Evolutionary conservation across 805 yeast species (phyloP), one percentile per base, ranked within the genome.

Genomic region (Candida coquimbonensis): DNA sequence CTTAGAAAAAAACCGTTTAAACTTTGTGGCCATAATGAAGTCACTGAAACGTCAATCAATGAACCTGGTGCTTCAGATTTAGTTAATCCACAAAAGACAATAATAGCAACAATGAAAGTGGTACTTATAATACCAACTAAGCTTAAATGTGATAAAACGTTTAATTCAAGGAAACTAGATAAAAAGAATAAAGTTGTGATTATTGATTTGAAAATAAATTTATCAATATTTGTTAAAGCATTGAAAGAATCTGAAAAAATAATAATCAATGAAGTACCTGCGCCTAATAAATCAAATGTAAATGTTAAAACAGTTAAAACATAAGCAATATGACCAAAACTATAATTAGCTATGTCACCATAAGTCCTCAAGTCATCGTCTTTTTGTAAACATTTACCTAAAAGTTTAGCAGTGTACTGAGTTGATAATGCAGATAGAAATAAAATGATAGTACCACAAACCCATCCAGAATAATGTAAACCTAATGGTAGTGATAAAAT

Each of bases 401-500:
- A 60, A 16, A 79, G 55, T 35, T 73, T 66, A 1, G 85, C 85
- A 0, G 86, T 75, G 50, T 68, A 63, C 47, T 70, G 66, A 0
- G 87, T 78, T 4, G 69, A 54, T n/a, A 72, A 40, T 0, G 82
- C 80, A 46, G 78, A 72, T 1, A 62, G 46, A 0, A 68, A 40
- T 19, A 81, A 54, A 8, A 73, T 53, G 1, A 70, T 21, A 0
- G 71, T 45, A 0, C 87, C 87, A 9, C 66, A 46, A 2, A 78
- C 53, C 83, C 88, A 79, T 4, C 95, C 95, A 1, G 89, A 72
- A 39, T 80, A 70, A 51, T 70, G 73, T 45, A 86, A 63, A 2
- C 85, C 95, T 49, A 80, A 67, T 0, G 95, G 90, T 41, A 86
- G 67, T 0, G 93, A 81, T 38, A 86, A 68, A 42, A 86, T 69